phyloP scores from a whole-genome alignment of 176 grass and related monocot species.

The Ananas comosus region DNA sequence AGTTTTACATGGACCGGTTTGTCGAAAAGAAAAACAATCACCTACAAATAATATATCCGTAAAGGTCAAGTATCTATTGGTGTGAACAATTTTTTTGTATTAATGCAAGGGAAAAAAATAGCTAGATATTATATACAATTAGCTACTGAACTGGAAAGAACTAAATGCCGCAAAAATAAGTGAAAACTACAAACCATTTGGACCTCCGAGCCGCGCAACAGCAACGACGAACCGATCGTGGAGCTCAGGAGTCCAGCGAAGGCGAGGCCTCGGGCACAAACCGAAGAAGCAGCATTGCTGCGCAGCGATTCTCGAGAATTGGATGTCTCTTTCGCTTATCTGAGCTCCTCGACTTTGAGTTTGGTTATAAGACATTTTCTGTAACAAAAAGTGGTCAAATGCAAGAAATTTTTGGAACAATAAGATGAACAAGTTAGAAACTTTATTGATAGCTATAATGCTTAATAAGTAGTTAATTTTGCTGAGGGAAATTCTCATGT shows the following conservation, averaged over 20 bases:
- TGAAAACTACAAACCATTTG: conserved; percentile 27
- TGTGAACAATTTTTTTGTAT: no score
- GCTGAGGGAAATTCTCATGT: no score
- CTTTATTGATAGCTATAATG: neutral
- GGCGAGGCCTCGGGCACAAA: conserved; percentile 5
- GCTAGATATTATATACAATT: neutral
- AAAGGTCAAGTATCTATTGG: no score
- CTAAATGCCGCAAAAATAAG: neutral
- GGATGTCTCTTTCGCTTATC: neutral
- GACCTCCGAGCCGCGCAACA: conserved; percentile 31
- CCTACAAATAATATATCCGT: no score
- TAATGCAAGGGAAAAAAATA: no score
- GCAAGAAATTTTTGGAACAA: neutral
- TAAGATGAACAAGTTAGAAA: neutral
- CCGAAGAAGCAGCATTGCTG: neutral
- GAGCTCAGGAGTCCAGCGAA: conserved; percentile 29
- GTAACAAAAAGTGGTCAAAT: neutral
- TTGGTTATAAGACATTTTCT: neutral
- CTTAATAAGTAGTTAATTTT: neutral
- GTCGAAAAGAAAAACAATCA: no score
- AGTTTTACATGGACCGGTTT: no score
- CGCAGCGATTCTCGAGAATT: no score
- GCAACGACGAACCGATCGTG: conserved; percentile 36
- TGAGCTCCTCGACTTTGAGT: neutral
- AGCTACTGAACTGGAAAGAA: neutral